phyloP scores from a whole-genome alignment of 2,329 filamentous ascomycete genomes.

The Cladosporium sp. region DNA sequence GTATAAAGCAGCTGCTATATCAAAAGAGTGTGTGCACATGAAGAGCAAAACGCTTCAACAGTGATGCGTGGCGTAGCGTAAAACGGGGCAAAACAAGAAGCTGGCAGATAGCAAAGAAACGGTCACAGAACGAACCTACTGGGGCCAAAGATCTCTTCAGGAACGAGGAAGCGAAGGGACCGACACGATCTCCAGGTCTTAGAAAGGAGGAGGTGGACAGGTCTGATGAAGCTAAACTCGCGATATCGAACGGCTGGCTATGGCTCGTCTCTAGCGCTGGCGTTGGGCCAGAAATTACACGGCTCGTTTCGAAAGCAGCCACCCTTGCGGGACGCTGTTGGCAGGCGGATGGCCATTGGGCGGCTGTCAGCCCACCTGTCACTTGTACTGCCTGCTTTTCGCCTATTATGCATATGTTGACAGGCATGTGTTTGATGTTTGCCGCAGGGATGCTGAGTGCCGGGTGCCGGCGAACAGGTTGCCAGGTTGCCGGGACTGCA shows the following conservation, averaged over 20 bases:
- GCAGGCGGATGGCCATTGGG: neutral
- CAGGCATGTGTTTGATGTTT: neutral
- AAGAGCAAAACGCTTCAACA: neutral
- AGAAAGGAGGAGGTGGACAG: constrained; percentile 7
- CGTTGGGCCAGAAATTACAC: constrained; percentile 1
- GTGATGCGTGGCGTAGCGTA: neutral
- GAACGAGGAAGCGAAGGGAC: neutral
- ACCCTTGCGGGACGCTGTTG: neutral
- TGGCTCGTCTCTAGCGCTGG: neutral
- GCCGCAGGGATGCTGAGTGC: neutral
- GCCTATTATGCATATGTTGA: neutral
- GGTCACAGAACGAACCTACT: neutral
- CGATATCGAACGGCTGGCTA: neutral
- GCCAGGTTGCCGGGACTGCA: neutral
- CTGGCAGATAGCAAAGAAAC: neutral
- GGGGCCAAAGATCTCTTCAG: neutral
- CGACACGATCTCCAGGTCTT: neutral
- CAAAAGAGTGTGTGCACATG: neutral
- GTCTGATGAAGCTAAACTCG: neutral
- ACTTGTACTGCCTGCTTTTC: neutral
- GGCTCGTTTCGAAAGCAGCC: constrained; percentile 3
- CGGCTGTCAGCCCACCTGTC: neutral
- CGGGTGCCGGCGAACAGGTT: neutral
- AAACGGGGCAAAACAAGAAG: neutral
- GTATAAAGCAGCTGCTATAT: neutral